Base-by-base conservation (phyloP, 192 early-diverging fungal species). In the Entomortierella parvispora region DNA sequence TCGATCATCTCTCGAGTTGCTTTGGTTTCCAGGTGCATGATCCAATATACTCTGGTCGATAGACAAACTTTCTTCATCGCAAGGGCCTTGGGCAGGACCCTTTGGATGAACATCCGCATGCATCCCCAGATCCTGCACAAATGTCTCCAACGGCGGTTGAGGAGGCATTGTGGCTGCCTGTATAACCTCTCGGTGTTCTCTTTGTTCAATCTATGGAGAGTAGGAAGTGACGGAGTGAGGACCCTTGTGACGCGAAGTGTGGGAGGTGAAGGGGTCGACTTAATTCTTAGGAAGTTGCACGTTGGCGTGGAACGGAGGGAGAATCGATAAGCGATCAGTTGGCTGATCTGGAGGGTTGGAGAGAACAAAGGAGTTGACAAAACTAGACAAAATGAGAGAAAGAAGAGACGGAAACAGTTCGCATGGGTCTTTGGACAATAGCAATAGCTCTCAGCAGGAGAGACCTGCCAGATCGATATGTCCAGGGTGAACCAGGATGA, bases 71-170 rank as follows among this genome's bases (percentile, higher is more conserved):
- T 6, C 31, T 5, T 32, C 54, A 37, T 34, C 31, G 2, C n/a
- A 7, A 2, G 7, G 5, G 12, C 37, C 37, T 40, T 5, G 37
- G 12, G 37, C 37, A 37, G 58, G 51, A 32, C 52, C 67, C 40
- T 69, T 69, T 22, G 67, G 43, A 14, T 34, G 22, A 3, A 8
- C 34, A 10, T 17, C 20, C 18, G 59, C 32, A 14, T 32, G 29
- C 9, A 17, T 48, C 20, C 48, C 59, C 50, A 56, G n/a, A 12
- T 40, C 54, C 4, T 33, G 42, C 42, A 69, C 56, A 46, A 56
- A 43, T 33, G 52, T 32, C 29, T 47, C 53, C 22, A 62, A 53
- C 28, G 53, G 69, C 2, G 60, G 69, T 23, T 71, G 61, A 34
- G 60, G 69, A 25, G 61, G 61, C 69, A 71, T 71, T 33, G n/a